Percentiles rank a stretch among this genome's conserved stretches.
These are phyloP conservation scores for Spergularia marina DNA, from an alignment of 148 eudicot genomes.

Conservation along the genomic window DNA sequence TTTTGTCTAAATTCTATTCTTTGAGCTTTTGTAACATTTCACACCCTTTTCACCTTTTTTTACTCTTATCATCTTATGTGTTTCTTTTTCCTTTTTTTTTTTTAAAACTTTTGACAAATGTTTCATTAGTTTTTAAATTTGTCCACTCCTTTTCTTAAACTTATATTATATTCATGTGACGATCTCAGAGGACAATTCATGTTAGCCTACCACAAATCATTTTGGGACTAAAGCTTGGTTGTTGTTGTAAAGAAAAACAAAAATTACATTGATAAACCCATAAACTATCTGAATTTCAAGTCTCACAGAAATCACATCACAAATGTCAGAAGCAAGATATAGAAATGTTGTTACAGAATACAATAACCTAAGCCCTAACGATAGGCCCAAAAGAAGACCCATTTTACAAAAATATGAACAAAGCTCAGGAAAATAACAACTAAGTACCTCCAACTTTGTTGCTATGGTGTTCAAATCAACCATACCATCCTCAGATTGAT, in stretches of 20 bases:
- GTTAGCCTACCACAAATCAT: too few species aligned
- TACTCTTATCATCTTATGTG: too few species aligned
- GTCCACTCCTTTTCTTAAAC: too few species aligned
- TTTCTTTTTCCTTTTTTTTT: too few species aligned
- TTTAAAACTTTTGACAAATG: too few species aligned
- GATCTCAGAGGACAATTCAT: too few species aligned
- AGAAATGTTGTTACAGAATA: not conserved
- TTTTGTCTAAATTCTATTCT: too few species aligned
- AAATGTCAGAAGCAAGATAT: not conserved
- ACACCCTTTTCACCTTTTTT: too few species aligned
- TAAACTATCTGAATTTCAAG: not conserved
- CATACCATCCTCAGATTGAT: slow-evolving; percentile 21
- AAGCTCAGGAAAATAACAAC: not conserved
- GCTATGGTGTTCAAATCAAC: slow-evolving; percentile 24
- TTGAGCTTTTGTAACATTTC: too few species aligned
- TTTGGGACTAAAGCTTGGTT: too few species aligned
- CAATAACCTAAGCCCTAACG: not conserved
- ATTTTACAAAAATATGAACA: not conserved
- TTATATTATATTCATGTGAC: too few species aligned
- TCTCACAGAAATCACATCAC: not conserved
- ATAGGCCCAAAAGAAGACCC: not conserved
- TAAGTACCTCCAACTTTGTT: slow-evolving; percentile 6
- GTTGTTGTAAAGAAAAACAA: not conserved
- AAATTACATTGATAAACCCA: not conserved
- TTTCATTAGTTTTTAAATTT: too few species aligned